phyloP scores from a whole-genome alignment of 1,284 basidiomycete species.

The Flammula alnicola region DNA sequence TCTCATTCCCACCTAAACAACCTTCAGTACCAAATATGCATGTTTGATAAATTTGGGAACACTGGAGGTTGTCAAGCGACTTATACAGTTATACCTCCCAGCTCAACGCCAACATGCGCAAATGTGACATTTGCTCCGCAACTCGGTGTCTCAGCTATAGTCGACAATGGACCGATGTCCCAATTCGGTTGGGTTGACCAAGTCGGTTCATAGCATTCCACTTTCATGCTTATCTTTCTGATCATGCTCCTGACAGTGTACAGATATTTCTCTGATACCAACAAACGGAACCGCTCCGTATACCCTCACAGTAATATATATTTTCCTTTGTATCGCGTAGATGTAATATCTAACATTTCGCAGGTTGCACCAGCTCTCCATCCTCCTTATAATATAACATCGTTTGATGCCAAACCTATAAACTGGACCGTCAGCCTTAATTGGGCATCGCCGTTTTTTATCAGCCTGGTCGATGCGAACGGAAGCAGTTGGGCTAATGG shows the following conservation, averaged over 20 bases:
- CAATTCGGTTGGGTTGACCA: conserved; percentile 64
- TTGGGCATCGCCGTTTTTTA: conserved; percentile 60
- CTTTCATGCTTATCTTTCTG: not conserved
- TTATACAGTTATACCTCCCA: conserved; percentile 54
- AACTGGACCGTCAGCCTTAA: conserved; percentile 63
- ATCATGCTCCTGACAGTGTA: conserved; percentile 43
- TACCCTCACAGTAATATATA: conserved; percentile 51
- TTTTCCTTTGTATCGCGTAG: not conserved
- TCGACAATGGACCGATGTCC: conserved; percentile 52
- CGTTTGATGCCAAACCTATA: conserved; percentile 42
- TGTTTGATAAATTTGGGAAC: conserved; percentile 60
- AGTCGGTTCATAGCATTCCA: conserved; percentile 32
- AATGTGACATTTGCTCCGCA: conserved; percentile 54
- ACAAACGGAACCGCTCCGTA: conserved; percentile 65
- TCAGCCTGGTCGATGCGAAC: conserved; percentile 54
- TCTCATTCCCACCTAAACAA: conserved; percentile 4
- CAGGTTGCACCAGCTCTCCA: conserved; percentile 64
- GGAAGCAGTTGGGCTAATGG: conserved; percentile 60
- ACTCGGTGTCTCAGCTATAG: conserved; percentile 48
- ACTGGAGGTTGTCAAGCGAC: conserved; percentile 64
- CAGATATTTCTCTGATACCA: conserved; percentile 54
- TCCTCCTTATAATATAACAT: conserved; percentile 61
- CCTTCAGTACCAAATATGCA: conserved; percentile 65
- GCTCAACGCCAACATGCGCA: conserved; percentile 42
- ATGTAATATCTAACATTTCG: not conserved